These are phyloP conservation scores for Cucumis sativus DNA, from an alignment of 306 rosid genomes.

Conservation along the genomic window DNA sequence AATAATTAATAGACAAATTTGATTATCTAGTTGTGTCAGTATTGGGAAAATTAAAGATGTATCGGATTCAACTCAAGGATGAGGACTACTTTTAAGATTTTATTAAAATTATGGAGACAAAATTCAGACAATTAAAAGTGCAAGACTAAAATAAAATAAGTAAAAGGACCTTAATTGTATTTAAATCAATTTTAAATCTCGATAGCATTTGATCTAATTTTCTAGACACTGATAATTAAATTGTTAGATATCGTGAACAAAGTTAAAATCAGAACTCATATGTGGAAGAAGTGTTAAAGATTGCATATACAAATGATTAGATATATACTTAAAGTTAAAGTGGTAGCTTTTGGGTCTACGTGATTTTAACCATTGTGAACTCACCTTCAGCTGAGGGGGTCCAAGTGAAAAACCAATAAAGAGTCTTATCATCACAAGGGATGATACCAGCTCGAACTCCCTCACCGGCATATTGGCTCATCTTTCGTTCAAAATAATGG, in stretches of 20 bases:
- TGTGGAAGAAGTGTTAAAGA: neutral
- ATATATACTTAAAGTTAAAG: neutral
- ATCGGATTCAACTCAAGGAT: neutral
- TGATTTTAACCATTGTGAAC: neutral
- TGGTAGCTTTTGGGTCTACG: neutral
- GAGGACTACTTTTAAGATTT: neutral
- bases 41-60: neutral
- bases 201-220: neutral
- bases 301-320: neutral
- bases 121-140: neutral
- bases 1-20: neutral
- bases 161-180: neutral
- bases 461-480: constrained; percentile 34
- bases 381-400: constrained; percentile 43
- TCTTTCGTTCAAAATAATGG: constrained; percentile 25
- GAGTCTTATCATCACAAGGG: constrained; percentile 29
- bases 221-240: neutral
- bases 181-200: neutral
- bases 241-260: neutral
- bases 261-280: neutral
- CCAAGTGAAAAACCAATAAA: constrained; percentile 63
- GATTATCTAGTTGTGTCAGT: neutral
- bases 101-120: neutral
- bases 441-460: constrained; percentile 41
- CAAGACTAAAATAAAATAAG: neutral